These are phyloP conservation scores for Phialemonium atrogriseum DNA, from an alignment of 2,329 filamentous ascomycete genomes.

Conservation along the genomic window DNA sequence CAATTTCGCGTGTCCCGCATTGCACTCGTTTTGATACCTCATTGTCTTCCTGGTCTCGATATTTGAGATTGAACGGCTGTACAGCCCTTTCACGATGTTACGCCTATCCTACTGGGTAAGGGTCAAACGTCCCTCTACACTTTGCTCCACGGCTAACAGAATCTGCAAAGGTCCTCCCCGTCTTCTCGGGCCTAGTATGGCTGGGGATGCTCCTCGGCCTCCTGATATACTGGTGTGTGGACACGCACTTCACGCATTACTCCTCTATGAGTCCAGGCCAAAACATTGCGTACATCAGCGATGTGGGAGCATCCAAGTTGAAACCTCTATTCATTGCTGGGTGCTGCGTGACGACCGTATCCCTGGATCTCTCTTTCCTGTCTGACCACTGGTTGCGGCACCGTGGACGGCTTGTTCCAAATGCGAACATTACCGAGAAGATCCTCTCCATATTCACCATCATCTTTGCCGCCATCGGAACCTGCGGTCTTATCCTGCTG, in stretches of 20 bases:
- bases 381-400: slow-evolving; percentile 83
- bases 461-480: slow-evolving; percentile 63
- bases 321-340: slow-evolving; percentile 75
- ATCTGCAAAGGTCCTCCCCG: slow-evolving; percentile 50
- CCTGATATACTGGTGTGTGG: slow-evolving; percentile 60
- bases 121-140: neutral
- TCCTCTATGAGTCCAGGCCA: slow-evolving; percentile 50
- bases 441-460: slow-evolving; percentile 54
- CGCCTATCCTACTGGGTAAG: slow-evolving; percentile 6
- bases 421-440: slow-evolving; percentile 56
- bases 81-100: slow-evolving; percentile 9
- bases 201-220: slow-evolving; percentile 60
- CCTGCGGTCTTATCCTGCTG: slow-evolving; percentile 71
- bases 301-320: slow-evolving; percentile 52
- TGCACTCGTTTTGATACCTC: no score
- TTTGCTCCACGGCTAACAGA: slow-evolving; percentile 1
- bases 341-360: slow-evolving; percentile 62
- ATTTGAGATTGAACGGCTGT: no score
- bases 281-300: slow-evolving; percentile 63
- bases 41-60: no score
- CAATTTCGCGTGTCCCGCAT: no score
- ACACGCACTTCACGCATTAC: slow-evolving; percentile 47
- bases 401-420: slow-evolving; percentile 66
- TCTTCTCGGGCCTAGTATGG: slow-evolving; percentile 59
- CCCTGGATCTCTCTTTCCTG: slow-evolving; percentile 73